Base-by-base conservation (phyloP, 257 asterid species). In the Lithospermum erythrorhizon region DNA sequence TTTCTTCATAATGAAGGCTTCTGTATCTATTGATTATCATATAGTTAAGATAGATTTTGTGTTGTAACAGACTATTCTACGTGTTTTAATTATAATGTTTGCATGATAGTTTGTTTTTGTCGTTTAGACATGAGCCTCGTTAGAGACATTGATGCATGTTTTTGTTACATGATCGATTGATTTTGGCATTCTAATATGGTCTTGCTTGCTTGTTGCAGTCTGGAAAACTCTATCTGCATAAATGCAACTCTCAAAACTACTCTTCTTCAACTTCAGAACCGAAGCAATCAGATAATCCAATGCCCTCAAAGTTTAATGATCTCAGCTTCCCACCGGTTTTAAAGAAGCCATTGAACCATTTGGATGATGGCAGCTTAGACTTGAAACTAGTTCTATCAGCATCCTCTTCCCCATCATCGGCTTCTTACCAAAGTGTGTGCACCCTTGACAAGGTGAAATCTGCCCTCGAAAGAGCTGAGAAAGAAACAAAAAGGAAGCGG, bases 221-320 rank as follows among this genome's bases (percentile, higher is more conserved):
- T 0, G 97, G 97, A 56, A 87, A 80, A 62, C 95, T 87, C 3
- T 87, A 81, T 66, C 75, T 90, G 3, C 90, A 90, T 72, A 76
- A 87, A 58, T 73, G 85, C 64, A 85, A 83, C 49, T 71, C 93
- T 0, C 32, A 82, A 10, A 80, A 79, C 62, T 72, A 91, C 0
- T 70, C 85, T 0, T 65, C 81, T 0, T 68, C 83, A 1, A 70
- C 82, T 1, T 64, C 79, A n/a, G 84, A 79, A 13, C 76, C 70
- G 15, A 78, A 77, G 58, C 67, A 70, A 19, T 58, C 65, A 21
- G 64, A 18, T 51, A 64, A 18, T 53, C 55, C 57, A 6, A 49
- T 61, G 3, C 35, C 25, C 3, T 56, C 70, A 30, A 78, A 81
- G 32, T 72, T 77, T 37, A 84, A 87, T 68, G 96, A 87, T 83